Evolutionary conservation across 116 monocot species (phyloP).

Genomic region (Iris pallida): DNA sequence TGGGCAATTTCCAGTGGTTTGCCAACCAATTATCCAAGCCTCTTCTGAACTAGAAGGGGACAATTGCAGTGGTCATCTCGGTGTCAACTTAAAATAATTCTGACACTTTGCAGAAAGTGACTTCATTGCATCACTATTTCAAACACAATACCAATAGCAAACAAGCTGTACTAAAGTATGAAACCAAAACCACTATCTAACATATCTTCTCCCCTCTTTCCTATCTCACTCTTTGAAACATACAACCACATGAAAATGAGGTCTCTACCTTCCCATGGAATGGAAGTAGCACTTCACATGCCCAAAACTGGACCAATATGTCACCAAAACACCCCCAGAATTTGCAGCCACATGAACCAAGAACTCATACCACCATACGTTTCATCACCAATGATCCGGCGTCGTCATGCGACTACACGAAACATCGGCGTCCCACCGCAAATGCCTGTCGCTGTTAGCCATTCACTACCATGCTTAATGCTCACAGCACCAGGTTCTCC

Average conservation of each 20-base stretch:
- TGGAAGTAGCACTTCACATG: not conserved
- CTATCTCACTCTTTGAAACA: not conserved
- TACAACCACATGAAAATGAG: constrained; percentile 5
- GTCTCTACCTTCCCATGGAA: not conserved
- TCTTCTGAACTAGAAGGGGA: not conserved
- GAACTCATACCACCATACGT: not conserved
- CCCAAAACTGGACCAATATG: not conserved
- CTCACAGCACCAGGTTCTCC: constrained; percentile 2
- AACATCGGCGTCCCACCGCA: not conserved
- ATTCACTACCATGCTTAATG: constrained; percentile 12
- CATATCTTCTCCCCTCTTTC: not conserved
- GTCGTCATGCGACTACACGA: constrained; percentile 3
- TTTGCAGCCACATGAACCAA: not conserved
- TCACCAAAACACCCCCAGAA: not conserved
- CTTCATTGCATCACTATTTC: not conserved
- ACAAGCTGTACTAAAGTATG: not conserved
- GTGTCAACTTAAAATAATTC: constrained; percentile 1
- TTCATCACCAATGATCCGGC: constrained; percentile 1
- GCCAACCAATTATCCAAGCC: too few relatives aligned
- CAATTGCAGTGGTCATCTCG: not conserved
- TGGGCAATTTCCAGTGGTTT: too few relatives aligned
- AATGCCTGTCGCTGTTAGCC: constrained; percentile 16
- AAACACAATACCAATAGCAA: not conserved
- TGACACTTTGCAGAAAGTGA: not conserved
- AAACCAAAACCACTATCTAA: not conserved